A percentile compares a stretch with the other conserved stretches of the same genome.
Conservation (phyloP, 2,329 filamentous ascomycete genomes). For the Curvularia spicifera region DNA sequence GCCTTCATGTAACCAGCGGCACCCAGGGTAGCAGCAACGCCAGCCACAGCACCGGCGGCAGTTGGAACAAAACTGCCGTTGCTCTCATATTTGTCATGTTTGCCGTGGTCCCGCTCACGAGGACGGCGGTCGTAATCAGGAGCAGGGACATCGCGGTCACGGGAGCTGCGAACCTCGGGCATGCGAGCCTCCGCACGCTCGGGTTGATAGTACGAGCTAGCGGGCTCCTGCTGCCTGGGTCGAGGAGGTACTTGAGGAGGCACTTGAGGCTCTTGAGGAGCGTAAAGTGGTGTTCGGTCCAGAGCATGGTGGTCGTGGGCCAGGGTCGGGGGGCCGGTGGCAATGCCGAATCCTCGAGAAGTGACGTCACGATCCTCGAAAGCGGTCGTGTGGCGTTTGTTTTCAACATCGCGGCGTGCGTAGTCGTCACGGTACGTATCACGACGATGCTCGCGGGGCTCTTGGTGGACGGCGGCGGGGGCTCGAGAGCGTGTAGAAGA, state of each 20-base stretch:
- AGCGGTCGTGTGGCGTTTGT: slow-evolving; percentile 44
- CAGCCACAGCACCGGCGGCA: slow-evolving; percentile 41
- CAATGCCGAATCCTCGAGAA: slow-evolving; percentile 57
- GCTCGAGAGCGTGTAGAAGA: slow-evolving; percentile 52
- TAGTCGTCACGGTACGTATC: slow-evolving; percentile 53
- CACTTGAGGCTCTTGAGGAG: slow-evolving; percentile 28
- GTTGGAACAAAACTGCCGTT: slow-evolving; percentile 23
- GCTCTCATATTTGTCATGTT: slow-evolving; percentile 20
- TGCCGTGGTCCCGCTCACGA: slow-evolving; percentile 39
- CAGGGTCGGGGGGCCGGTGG: slow-evolving; percentile 25
- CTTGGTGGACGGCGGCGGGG: slow-evolving; percentile 57
- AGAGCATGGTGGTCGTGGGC: slow-evolving; percentile 49
- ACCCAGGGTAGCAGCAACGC: slow-evolving; percentile 39
- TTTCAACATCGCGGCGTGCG: slow-evolving; percentile 51
- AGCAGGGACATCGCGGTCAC: slow-evolving; percentile 32
- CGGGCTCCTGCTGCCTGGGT: slow-evolving; percentile 24
- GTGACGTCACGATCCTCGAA: slow-evolving; percentile 55
- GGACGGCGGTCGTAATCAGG: slow-evolving; percentile 43
- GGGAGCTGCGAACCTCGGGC: slow-evolving; percentile 34
- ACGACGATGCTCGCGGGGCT: slow-evolving; percentile 51
- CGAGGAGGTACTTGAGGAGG: slow-evolving; percentile 25
- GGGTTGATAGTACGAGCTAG: slow-evolving; percentile 33
- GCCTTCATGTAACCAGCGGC: slow-evolving; percentile 41
- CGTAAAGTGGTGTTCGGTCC: slow-evolving; percentile 45
- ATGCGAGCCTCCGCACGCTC: slow-evolving; percentile 41